Evolutionary conservation across 257 asterid species (phyloP), one percentile per base, ranked within the genome.

Genomic region (Lycium barbarum): DNA sequence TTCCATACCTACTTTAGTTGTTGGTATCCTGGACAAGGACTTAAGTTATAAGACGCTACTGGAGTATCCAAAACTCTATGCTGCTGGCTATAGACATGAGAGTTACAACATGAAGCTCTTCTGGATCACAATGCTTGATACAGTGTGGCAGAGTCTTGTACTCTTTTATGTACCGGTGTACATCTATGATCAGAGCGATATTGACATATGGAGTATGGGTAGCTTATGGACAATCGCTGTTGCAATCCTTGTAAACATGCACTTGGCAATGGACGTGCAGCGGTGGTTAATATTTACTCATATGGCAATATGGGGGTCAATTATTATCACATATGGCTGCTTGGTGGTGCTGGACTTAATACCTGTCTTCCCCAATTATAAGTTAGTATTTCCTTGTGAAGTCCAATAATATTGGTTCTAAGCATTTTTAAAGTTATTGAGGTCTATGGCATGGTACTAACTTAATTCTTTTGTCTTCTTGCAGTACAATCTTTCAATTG

Each of bases 121-220:
- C 88, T 97, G 99, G 99, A 84, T 95, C 86, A 97, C 98, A 66
- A 97, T 97, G 99, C 68, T 89, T 8, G 99, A 97, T 91, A 97
- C 95, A 0, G 89, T 97, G 51, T 97, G 99, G 99, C 99, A 97
- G 92, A 97, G 99, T 86, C 98, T 95, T 85, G 98, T 94, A 84
- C 96, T 97, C 86, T 97, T 97, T 88, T 97, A 90, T 85, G 88
- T 97, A 36, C 99, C 99, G 62, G 80, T 93, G 67, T 93, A 89
- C 87, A 90, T 87, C 82, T 95, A 93, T 88, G 86, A 84, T 85
- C 95, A 94, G 83, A 93, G 98, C 91, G 92, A 92, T 7, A 89
- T 97, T 74, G 99, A 97, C 91, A 93, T 95, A 84, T 97, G 98
- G 99, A 97, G 99, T 84, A 89, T 97, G 90, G 99, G 99, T 86